These are phyloP conservation scores for Brachypodium distachyon DNA, from an alignment of 202 grass and related monocot genomes.

Conservation along the genomic window DNA sequence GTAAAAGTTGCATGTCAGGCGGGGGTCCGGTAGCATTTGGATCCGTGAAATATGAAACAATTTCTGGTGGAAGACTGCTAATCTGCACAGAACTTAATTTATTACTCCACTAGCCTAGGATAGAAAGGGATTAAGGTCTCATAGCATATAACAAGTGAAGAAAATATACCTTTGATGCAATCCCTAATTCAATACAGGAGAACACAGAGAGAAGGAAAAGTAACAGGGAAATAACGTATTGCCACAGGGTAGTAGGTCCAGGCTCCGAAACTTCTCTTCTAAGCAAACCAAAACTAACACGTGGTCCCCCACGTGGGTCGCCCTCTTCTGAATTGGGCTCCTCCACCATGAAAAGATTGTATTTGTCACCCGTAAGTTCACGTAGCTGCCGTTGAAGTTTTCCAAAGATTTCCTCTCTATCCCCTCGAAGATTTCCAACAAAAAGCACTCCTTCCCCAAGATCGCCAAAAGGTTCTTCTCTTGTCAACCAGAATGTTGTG, in stretches of 20 bases:
- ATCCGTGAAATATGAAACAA: conserved; percentile 98
- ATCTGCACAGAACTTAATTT: conserved; percentile 54
- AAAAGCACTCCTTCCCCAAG: conserved; percentile 93
- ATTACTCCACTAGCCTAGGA: conserved; percentile 21
- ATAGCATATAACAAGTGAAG: conserved; percentile 10
- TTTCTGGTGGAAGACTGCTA: conserved; percentile 84
- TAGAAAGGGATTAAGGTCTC: background rate
- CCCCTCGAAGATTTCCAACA: conserved; percentile 78
- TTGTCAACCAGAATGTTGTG: conserved; percentile 98
- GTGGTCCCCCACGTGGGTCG: conserved; percentile 82
- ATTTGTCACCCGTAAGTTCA: conserved; percentile 81
- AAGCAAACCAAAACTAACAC: conserved; percentile 93
- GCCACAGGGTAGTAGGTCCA: conserved; percentile 89
- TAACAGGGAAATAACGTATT: conserved; percentile 92
- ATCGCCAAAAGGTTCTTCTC: conserved; percentile 95
- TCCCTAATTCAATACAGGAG: conserved; percentile 88
- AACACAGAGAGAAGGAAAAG: conserved; percentile 87
- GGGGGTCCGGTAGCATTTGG: conserved; percentile 89
- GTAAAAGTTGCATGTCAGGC: conserved; percentile 84
- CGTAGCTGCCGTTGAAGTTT: conserved; percentile 65
- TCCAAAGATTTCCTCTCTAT: conserved; percentile 84
- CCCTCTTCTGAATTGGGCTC: conserved; percentile 90
- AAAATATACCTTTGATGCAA: conserved; percentile 80
- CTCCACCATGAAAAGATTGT: conserved; percentile 98
- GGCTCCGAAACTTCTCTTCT: conserved; percentile 96